Base-by-base conservation (phyloP, 257 asterid species). In the Echites panduratus region DNA sequence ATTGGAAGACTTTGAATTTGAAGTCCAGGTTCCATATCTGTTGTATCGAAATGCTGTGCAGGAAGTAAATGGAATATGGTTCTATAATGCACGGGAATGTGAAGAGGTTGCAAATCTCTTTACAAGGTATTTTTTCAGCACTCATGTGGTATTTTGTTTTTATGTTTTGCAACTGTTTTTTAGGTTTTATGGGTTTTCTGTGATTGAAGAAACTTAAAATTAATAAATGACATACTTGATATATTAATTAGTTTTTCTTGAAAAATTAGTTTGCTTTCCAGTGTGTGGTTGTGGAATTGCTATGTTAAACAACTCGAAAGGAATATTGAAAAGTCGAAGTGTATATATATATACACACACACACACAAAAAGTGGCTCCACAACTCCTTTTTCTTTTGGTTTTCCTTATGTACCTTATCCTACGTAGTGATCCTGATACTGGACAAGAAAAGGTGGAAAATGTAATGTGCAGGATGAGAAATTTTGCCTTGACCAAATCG, bases 31-130 rank as follows among this genome's bases (percentile, higher is more conserved):
- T 75, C 97, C 98, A 61, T 91, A 91, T 88, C 74, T 93, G 70
- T 75, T 93, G 73, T 89, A 93, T 78, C 86, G 90, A 74, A 93
- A 91, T 78, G 90, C 96, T 44, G 80, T 90, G 58, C 91, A 87
- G 78, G 98, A 91, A 83, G 94, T 91, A 59, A 93, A 91, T 75
- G 97, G 98, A 64, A 89, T 93, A 89, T 93, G 98, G 98, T 93
- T 93, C 80, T 93, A 91, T 68, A 83, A 89, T 78, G 75, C 87
- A 19, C 92, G 85, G 50, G 98, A 91, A 74, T 89, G 97, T 75
- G 96, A 88, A 75, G 96, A 88, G 72, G 89, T 93, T 69, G 96
- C 92, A 19, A 87, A 79, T 84, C 88, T 93, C 65, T 91, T 93
- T 77, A 83, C 81, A 79, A 89, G 98, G 98, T 90, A 78, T 70